phyloP scores from a whole-genome alignment of 2,329 filamentous ascomycete genomes.

The Fusarium duplospermum region DNA sequence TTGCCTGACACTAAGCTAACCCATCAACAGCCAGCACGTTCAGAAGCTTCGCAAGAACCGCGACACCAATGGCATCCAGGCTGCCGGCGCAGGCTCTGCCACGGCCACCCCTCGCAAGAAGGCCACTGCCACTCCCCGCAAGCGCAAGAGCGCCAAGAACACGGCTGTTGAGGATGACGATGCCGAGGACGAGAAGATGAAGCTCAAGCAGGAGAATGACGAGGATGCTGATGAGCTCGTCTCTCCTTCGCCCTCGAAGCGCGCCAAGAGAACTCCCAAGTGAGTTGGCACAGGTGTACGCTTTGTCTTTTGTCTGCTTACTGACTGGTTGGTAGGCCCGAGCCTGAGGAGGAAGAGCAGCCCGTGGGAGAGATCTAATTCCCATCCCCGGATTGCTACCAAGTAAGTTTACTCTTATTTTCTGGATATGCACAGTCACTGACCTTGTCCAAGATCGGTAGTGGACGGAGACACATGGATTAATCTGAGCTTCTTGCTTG shows the following conservation, averaged over 20 bases:
- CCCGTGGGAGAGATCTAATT: slow-evolving; percentile 14
- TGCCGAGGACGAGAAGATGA: slow-evolving; percentile 37
- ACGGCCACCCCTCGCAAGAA: slow-evolving; percentile 43
- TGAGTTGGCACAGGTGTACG: slow-evolving; percentile 7
- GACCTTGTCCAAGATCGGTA: not conserved
- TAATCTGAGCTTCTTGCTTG: not conserved
- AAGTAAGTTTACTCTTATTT: not conserved
- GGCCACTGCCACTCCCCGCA: slow-evolving; percentile 39
- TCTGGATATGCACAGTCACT: not conserved
- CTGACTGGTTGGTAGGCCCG: slow-evolving; percentile 28
- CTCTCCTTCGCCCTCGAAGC: slow-evolving; percentile 40
- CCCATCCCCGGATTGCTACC: not conserved
- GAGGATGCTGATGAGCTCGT: slow-evolving; percentile 10
- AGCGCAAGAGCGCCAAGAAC: slow-evolving; percentile 47
- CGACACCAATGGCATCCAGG: slow-evolving; percentile 44
- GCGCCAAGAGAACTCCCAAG: slow-evolving; percentile 34
- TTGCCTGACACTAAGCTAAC: slow-evolving; percentile 23
- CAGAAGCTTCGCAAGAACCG: slow-evolving; percentile 56
- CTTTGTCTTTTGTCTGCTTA: not conserved
- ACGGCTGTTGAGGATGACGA: slow-evolving; percentile 37
- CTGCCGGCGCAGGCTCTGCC: slow-evolving; percentile 15
- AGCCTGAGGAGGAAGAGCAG: slow-evolving; percentile 17
- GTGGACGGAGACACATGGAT: not conserved
- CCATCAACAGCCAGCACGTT: slow-evolving; percentile 56
- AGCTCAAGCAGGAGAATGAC: slow-evolving; percentile 44